These are phyloP conservation scores for Chrysosporium queenslandicum DNA, from an alignment of 2,329 filamentous ascomycete species.

Conservation along the genomic window DNA sequence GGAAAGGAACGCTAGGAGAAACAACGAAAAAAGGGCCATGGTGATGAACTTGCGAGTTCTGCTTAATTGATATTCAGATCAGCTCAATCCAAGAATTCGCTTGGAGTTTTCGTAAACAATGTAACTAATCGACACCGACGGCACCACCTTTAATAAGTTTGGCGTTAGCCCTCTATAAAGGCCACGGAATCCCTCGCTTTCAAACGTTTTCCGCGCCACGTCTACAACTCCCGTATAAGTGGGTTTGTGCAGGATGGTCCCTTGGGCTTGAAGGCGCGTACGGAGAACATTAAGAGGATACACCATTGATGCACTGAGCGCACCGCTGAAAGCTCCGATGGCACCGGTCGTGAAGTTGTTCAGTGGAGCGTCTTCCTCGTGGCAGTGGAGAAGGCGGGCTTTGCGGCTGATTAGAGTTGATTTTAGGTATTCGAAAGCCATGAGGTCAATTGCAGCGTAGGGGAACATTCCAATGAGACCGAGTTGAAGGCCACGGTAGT, in stretches of 20 bases:
- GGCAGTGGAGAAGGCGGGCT: conserved; percentile 56
- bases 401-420: conserved; percentile 59
- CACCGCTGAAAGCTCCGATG: conserved; percentile 84
- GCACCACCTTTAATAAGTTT: conserved; percentile 91
- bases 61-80: conserved; percentile 14
- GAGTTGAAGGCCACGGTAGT: conserved; percentile 89
- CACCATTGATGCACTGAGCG: conserved; percentile 83
- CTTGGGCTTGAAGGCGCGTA: conserved; percentile 86
- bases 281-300: conserved; percentile 91
- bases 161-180: conserved; percentile 93
- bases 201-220: conserved; percentile 71
- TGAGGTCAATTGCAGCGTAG: conserved; percentile 92
- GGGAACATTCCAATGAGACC: conserved; percentile 94
- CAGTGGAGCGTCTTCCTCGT: conserved; percentile 72
- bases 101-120: conserved; percentile 89
- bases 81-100: conserved; percentile 50
- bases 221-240: conserved; percentile 89
- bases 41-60: not conserved
- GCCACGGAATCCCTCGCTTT: conserved; percentile 71
- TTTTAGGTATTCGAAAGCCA: conserved; percentile 90
- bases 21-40: too few relatives aligned
- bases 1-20: not conserved
- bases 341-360: conserved; percentile 75
- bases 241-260: conserved; percentile 78
- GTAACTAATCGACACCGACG: conserved; percentile 90